Conservation (phyloP, 2,329 filamentous ascomycete species). For the Colletotrichum zoysiae region DNA sequence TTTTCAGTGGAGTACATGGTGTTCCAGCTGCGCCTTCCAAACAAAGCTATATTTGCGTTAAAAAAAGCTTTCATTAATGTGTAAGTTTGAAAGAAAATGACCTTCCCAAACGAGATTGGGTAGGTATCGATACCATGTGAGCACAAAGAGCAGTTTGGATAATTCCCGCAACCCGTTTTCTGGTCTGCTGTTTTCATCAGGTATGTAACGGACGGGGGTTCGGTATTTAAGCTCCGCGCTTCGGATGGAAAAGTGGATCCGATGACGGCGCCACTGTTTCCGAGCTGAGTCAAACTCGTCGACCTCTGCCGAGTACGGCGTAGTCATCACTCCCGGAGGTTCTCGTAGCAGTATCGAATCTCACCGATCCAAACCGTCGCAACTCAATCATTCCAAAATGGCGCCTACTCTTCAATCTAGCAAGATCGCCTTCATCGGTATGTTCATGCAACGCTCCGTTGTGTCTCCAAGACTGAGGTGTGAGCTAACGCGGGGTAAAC, state of each 20-base stretch:
- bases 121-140: neutral
- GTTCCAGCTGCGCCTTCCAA: no score
- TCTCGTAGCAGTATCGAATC: neutral
- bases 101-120: neutral
- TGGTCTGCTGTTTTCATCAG: neutral
- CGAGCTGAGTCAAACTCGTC: constrained; percentile 19
- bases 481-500: constrained; percentile 19
- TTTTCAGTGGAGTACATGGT: no score
- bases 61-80: no score
- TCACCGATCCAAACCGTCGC: neutral
- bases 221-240: constrained; percentile 14
- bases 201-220: neutral
- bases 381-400: neutral
- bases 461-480: neutral
- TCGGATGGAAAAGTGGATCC: constrained; percentile 8
- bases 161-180: neutral
- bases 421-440: constrained; percentile 27
- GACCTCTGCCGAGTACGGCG: neutral
- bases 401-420: constrained; percentile 10
- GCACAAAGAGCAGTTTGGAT: neutral
- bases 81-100: neutral
- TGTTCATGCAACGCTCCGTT: neutral
- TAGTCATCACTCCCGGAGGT: neutral
- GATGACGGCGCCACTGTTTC: constrained; percentile 1
- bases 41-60: no score